phyloP scores from a whole-genome alignment of 108 stramenopile species.

The Nitzschia sp. region DNA sequence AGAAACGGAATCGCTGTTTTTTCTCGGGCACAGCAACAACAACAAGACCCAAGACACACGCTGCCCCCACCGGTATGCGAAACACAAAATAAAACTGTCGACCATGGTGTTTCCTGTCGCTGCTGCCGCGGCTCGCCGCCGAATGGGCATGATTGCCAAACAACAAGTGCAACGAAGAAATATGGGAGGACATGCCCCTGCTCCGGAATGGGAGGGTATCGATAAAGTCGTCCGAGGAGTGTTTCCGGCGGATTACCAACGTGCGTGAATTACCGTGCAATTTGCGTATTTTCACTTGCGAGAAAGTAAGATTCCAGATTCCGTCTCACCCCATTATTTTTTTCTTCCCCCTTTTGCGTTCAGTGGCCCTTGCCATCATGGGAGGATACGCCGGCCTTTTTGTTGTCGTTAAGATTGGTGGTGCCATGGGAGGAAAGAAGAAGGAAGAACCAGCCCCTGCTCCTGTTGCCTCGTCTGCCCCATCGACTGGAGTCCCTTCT shows the following conservation, averaged over 20 bases:
- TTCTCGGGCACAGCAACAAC: no score
- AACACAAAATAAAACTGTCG: no score
- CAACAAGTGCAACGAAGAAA: slow-evolving; percentile 55
- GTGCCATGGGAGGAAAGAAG: slow-evolving; percentile 31
- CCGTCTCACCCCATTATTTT: not conserved
- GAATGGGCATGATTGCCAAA: slow-evolving; percentile 30
- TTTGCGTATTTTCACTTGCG: not conserved
- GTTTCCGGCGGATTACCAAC: slow-evolving; percentile 81
- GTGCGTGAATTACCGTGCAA: slow-evolving; percentile 51
- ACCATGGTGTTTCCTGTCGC: slow-evolving; percentile 52
- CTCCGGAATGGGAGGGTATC: slow-evolving; percentile 85
- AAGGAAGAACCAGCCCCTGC: slow-evolving; percentile 32
- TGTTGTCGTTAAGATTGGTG: slow-evolving; percentile 57
- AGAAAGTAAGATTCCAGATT: slow-evolving; percentile 33
- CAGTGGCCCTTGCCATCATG: slow-evolving; percentile 79
- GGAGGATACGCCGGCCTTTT: slow-evolving; percentile 69
- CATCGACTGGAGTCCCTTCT: slow-evolving; percentile 43
- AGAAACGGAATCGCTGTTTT: no score
- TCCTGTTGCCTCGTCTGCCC: slow-evolving; percentile 21
- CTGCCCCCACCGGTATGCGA: no score
- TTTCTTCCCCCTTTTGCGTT: slow-evolving; percentile 5
- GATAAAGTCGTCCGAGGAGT: slow-evolving; percentile 81
- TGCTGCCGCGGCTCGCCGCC: slow-evolving; percentile 55
- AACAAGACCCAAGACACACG: no score
- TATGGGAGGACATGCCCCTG: slow-evolving; percentile 61